A percentile compares a stretch with the other conserved stretches of the same genome.
Conservation (phyloP, 345 rosid genomes). For the Moringa oleifera region DNA sequence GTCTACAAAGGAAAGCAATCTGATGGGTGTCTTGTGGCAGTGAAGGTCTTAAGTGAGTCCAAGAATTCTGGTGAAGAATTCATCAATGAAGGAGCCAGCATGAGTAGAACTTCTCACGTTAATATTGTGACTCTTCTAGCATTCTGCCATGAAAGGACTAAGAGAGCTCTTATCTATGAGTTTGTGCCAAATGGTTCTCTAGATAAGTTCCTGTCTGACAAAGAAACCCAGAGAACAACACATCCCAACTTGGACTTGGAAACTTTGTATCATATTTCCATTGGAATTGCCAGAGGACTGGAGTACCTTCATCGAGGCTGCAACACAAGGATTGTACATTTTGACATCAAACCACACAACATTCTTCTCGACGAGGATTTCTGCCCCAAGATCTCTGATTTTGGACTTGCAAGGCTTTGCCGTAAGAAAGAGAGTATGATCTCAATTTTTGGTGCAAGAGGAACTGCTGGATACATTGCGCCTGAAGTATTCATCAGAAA, state of each 20-base stretch:
- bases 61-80: conserved; percentile 40
- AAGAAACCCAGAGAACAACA: not conserved
- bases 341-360: conserved; percentile 45
- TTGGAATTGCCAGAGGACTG: conserved; percentile 34
- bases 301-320: conserved; percentile 45
- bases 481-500: conserved; percentile 28
- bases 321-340: conserved; percentile 36
- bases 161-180: conserved; percentile 33
- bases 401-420: conserved; percentile 41
- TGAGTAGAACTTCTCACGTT: conserved; percentile 46
- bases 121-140: conserved; percentile 33
- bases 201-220: conserved; percentile 25
- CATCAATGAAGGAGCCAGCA: conserved; percentile 41
- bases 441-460: conserved; percentile 23
- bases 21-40: conserved; percentile 29
- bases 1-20: conserved; percentile 28
- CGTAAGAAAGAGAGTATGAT: conserved; percentile 20
- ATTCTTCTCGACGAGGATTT: conserved; percentile 34
- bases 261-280: conserved; percentile 16
- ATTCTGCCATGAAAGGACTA: conserved; percentile 23
- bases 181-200: conserved; percentile 40
- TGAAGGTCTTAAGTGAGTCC: conserved; percentile 29
- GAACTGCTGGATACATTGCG: conserved; percentile 37
- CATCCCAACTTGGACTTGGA: conserved; percentile 19
- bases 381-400: conserved; percentile 41